phyloP scores from a whole-genome alignment of 2,329 filamentous ascomycete species.

The Aspergillus unguis region DNA sequence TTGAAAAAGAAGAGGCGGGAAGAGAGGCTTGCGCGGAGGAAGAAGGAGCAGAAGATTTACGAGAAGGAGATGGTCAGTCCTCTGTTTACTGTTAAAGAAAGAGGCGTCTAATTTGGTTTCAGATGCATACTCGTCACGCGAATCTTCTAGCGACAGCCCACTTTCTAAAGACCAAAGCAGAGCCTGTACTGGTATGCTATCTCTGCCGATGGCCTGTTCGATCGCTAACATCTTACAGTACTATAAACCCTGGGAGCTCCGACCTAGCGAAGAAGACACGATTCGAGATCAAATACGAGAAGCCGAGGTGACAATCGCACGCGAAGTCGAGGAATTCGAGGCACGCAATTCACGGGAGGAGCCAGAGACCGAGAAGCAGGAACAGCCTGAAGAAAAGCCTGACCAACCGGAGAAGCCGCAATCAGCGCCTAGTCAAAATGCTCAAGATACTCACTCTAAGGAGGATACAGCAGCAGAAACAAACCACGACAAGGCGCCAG shows the following conservation, averaged over 20 bases:
- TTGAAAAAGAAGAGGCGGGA: constrained; percentile 63
- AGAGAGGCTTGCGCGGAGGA: constrained; percentile 59
- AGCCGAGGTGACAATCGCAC: constrained; percentile 60
- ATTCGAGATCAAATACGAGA: constrained; percentile 70
- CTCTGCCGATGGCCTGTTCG: constrained; percentile 2
- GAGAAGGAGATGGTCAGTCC: constrained; percentile 71
- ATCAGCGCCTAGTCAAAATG: constrained; percentile 16
- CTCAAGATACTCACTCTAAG: constrained; percentile 34
- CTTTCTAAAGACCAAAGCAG: constrained; percentile 67
- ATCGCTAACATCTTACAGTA: constrained; percentile 54
- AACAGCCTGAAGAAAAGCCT: constrained; percentile 27
- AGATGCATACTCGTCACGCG: constrained; percentile 73
- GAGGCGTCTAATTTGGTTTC: background rate
- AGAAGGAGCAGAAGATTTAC: constrained; percentile 68
- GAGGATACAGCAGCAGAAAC: constrained; percentile 31
- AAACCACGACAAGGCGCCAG: constrained; percentile 16
- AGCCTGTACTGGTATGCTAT: constrained; percentile 67
- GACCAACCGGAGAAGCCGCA: constrained; percentile 26
- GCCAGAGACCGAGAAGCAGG: constrained; percentile 7
- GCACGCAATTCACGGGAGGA: constrained; percentile 38
- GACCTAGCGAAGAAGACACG: constrained; percentile 62
- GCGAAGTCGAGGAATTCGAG: constrained; percentile 64
- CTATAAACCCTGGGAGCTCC: constrained; percentile 79
- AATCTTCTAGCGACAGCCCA: constrained; percentile 69
- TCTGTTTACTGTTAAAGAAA: background rate